Percentiles rank a stretch among this genome's conserved stretches.
These are phyloP conservation scores for Lumnitzera racemosa DNA, from an alignment of 345 rosid genomes.

Conservation along the genomic window DNA sequence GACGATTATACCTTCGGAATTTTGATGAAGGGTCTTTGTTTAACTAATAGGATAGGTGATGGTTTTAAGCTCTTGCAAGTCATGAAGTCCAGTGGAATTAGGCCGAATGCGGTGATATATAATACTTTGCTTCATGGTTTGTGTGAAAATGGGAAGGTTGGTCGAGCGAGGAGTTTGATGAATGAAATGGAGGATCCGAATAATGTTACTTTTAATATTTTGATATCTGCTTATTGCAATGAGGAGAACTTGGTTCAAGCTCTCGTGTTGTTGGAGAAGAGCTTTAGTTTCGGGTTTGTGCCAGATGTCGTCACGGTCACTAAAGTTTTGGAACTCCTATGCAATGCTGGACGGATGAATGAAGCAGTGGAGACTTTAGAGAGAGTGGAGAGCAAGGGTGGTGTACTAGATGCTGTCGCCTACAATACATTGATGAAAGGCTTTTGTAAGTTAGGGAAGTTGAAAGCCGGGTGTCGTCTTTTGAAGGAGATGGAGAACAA, in stretches of 20 bases:
- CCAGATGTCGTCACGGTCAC: conserved; percentile 67
- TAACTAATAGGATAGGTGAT: conserved; percentile 74
- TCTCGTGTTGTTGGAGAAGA: conserved; percentile 66
- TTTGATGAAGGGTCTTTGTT: conserved; percentile 88
- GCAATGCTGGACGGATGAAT: conserved; percentile 47
- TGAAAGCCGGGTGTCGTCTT: conserved; percentile 44
- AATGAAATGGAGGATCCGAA: conserved; percentile 59
- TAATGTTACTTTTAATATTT: conserved; percentile 64
- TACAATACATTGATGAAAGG: conserved; percentile 69
- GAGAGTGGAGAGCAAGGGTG: conserved; percentile 62
- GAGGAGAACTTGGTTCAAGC: conserved; percentile 64
- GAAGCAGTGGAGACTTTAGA: conserved; percentile 69
- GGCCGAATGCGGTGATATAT: conserved; percentile 59
- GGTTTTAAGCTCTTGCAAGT: conserved; percentile 79
- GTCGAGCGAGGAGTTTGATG: conserved; percentile 84
- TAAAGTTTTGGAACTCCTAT: conserved; percentile 61
- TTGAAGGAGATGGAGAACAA: conserved; percentile 72
- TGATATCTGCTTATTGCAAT: conserved; percentile 69
- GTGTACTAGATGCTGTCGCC: conserved; percentile 55
- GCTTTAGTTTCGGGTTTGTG: conserved; percentile 51
- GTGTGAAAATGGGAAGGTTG: conserved; percentile 70
- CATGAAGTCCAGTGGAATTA: conserved; percentile 42
- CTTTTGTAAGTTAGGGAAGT: conserved; percentile 53
- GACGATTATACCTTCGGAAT: conserved; percentile 84
- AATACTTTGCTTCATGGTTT: conserved; percentile 68